Percentiles rank a stretch among this genome's conserved stretches.
phyloP scores from a whole-genome alignment of 129 eudicot species.

The Tagetes patula region DNA sequence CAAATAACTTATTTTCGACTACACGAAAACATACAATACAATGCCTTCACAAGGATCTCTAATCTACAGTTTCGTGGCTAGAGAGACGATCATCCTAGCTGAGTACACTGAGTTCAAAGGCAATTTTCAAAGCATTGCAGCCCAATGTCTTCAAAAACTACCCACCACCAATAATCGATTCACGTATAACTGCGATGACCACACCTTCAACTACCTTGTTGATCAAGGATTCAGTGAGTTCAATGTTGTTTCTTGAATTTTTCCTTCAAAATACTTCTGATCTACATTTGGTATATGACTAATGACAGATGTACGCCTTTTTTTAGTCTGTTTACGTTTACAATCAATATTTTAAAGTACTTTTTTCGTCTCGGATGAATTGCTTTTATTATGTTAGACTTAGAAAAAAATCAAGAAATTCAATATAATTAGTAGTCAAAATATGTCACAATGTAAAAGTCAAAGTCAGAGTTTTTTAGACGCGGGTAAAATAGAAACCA shows the following conservation, averaged over 20 bases:
- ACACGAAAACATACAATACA: not conserved
- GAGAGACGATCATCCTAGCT: conserved; percentile 36
- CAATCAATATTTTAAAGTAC: not conserved
- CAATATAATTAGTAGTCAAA: too few relatives aligned
- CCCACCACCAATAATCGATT: conserved; percentile 31
- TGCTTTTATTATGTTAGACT: too few relatives aligned
- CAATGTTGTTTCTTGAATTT: not conserved
- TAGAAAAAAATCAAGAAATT: too few relatives aligned
- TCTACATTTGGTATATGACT: not conserved
- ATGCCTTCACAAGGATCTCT: conserved; percentile 39
- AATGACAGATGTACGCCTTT: not conserved
- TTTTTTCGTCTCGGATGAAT: too few relatives aligned
- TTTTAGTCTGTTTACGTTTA: not conserved
- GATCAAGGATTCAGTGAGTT: conserved; percentile 41
- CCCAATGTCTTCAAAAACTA: conserved; percentile 42
- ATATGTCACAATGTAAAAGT: too few relatives aligned
- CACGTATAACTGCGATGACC: conserved; percentile 39
- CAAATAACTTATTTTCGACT: not conserved
- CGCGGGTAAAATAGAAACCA: too few relatives aligned
- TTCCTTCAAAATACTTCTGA: not conserved
- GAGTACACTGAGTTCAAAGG: conserved; percentile 43
- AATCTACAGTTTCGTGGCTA: conserved; percentile 40
- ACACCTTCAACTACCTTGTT: conserved; percentile 38
- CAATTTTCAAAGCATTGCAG: conserved; percentile 33
- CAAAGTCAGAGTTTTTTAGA: too few relatives aligned